Conservation (phyloP, 805 yeast genomes). For the Wickerhamiella vanderwaltii region DNA sequence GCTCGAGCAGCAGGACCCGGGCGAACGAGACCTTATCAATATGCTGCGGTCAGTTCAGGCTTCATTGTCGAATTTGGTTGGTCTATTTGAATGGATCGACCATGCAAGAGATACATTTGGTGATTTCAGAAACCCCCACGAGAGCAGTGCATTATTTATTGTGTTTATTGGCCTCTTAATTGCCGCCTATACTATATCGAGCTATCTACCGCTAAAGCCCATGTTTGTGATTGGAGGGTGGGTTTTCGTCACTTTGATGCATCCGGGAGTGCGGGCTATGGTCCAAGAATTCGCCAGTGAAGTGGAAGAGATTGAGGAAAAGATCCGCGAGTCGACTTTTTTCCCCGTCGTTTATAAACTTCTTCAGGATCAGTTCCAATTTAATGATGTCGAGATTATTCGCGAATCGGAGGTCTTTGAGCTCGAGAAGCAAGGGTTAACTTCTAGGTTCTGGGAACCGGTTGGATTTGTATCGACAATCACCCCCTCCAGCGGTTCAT, state of each 20-base stretch:
- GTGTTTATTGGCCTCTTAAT: conserved; percentile 28
- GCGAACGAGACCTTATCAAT: conserved; percentile 16
- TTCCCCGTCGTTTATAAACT: conserved; percentile 15
- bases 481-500: conserved; percentile 42
- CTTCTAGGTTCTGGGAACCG: conserved; percentile 47
- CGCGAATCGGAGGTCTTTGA: conserved; percentile 67
- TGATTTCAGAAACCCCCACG: conserved; percentile 57
- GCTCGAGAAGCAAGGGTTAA: conserved; percentile 50
- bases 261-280: conserved; percentile 36
- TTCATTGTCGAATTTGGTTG: conserved; percentile 43
- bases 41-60: conserved; percentile 39
- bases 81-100: conserved; percentile 41
- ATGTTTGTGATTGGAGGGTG: conserved; percentile 49
- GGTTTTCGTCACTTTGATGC: conserved; percentile 40
- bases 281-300: conserved; percentile 2
- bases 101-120: conserved; percentile 47
- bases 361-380: conserved; percentile 36
- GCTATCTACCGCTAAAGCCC: conserved; percentile 44
- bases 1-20: conserved; percentile 2
- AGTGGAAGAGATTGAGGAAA: conserved; percentile 9
- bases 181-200: conserved; percentile 25
- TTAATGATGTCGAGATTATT: conserved; percentile 55
- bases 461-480: conserved; percentile 42
- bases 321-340: background rate
- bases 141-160: conserved; percentile 47